Base-by-base conservation (phyloP, 2,329 filamentous ascomycete genomes). In the Colletotrichum salicis region DNA sequence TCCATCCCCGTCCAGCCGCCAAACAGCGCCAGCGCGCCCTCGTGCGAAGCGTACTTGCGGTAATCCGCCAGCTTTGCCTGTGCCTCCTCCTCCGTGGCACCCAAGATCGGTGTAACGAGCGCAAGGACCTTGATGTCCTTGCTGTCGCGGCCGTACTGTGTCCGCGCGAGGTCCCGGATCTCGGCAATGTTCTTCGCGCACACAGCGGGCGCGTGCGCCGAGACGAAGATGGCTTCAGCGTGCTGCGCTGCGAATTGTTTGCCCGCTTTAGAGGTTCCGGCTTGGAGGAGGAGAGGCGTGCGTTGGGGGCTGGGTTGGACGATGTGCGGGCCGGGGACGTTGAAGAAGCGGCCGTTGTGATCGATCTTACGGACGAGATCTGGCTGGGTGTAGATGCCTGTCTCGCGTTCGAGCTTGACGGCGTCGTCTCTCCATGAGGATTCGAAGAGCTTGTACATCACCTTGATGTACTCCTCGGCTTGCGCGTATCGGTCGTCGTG, bases 191-290 rank as follows among this genome's bases (percentile, higher is more conserved):
- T 90, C 76, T 88, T 89, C 2, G 87, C 86, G 33, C 91, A 89
- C 0, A 91, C 88, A 1, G 84, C 82, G 0, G 92, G 90, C 1
- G 87, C 87, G 77, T 93, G 91, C 0, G 90, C 90, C 0, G 89
- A 91, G 1, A 93, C 87, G 75, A 94, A 94, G 62, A 94, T 91
- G 2, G 88, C 91, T 76, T 94, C 92, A 0, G 92, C 92, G 77
- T 94, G 91, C 74, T 91, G 88, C 0, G 91, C 90, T 0, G 91
- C 91, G 75, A 94, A 94, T 0, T 82, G 79, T 78, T 91, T 92
- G 2, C 91, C 92, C 0, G 90, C 86, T 61, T 86, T 88, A 0
- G 89, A 92, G 0, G 91, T 92, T 0, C 92, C 92, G 0, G 92
- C 92, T 78, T 94, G 92, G 4, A 94, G 84, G 5, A 94, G 86